These are phyloP conservation scores for Parvularia atlantis DNA, from an alignment of 78 protist genomes.

Conservation along the genomic window DNA sequence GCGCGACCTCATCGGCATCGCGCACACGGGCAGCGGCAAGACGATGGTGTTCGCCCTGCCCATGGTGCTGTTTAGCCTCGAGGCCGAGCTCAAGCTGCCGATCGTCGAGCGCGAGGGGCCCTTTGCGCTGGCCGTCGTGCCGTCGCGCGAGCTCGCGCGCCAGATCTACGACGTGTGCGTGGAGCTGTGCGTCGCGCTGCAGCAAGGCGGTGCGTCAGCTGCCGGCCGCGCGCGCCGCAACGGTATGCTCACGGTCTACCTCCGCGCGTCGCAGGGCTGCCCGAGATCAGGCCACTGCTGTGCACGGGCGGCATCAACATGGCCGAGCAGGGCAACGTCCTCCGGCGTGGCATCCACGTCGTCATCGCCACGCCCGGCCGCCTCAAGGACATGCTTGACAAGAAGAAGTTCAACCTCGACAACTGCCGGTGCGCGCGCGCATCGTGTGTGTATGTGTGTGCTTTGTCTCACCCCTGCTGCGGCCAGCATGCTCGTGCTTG, in stretches of 20 bases:
- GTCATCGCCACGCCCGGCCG: slow-evolving; percentile 91
- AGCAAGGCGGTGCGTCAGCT: slow-evolving; percentile 9
- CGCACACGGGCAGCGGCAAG: slow-evolving; percentile 96
- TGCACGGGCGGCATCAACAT: slow-evolving; percentile 60
- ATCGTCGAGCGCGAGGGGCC: slow-evolving; percentile 87
- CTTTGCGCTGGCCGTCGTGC: slow-evolving; percentile 69
- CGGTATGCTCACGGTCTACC: too few species aligned
- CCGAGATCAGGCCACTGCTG: slow-evolving; percentile 28
- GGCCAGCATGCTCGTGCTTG: slow-evolving; percentile 44
- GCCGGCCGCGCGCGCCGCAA: too few species aligned
- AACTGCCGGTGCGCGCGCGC: slow-evolving; percentile 41
- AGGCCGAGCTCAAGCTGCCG: slow-evolving; percentile 69
- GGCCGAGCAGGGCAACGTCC: slow-evolving; percentile 37
- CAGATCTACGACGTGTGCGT: slow-evolving; percentile 71
- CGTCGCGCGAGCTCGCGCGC: slow-evolving; percentile 90
- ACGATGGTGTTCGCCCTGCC: slow-evolving; percentile 91
- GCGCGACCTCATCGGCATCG: slow-evolving; percentile 95
- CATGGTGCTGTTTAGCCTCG: slow-evolving; percentile 66
- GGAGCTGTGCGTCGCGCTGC: slow-evolving; percentile 36
- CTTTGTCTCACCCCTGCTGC: background rate
- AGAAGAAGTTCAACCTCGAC: slow-evolving; percentile 50
- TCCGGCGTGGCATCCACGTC: slow-evolving; percentile 56
- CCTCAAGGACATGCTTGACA: slow-evolving; percentile 68
- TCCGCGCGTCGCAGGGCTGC: background rate
- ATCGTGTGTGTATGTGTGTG: background rate